Evolutionary conservation across 2,329 filamentous ascomycete species (phyloP).

Genomic region (Chalaropsis thielavioides): DNA sequence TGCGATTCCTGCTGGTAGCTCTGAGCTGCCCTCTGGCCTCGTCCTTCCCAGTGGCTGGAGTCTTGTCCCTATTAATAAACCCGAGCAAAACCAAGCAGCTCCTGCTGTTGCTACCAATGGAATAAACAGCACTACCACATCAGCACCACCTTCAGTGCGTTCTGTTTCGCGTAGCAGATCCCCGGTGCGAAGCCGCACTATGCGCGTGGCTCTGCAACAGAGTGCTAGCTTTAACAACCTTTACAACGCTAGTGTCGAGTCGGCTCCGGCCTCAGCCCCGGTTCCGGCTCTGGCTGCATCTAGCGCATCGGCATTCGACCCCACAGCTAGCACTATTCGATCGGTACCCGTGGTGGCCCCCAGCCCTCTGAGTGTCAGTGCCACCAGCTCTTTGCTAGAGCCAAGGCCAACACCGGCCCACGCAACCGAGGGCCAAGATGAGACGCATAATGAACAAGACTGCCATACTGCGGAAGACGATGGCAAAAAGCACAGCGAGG

Average conservation of each 20-base stretch:
- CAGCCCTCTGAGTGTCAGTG: slow-evolving; percentile 12
- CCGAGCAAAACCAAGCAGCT: slow-evolving; percentile 30
- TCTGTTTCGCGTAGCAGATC: slow-evolving; percentile 14
- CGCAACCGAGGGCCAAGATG: slow-evolving; percentile 13
- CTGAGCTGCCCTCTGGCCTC: slow-evolving; percentile 49
- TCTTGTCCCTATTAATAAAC: slow-evolving; percentile 42
- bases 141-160: slow-evolving; percentile 16
- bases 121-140: slow-evolving; percentile 15
- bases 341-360: slow-evolving; percentile 9
- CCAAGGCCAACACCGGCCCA: slow-evolving; percentile 12
- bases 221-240: slow-evolving; percentile 16
- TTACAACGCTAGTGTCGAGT: slow-evolving; percentile 4
- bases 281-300: slow-evolving; percentile 18
- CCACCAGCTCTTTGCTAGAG: slow-evolving; percentile 16
- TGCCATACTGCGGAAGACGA: slow-evolving; percentile 15
- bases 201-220: slow-evolving; percentile 18
- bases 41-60: slow-evolving; percentile 51
- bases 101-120: slow-evolving; percentile 20
- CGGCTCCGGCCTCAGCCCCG: slow-evolving; percentile 19
- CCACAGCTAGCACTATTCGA: neutral
- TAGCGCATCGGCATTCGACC: neutral
- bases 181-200: slow-evolving; percentile 13
- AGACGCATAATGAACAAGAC: slow-evolving; percentile 17
- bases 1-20: slow-evolving; percentile 44
- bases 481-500: slow-evolving; percentile 24